Evolutionary conservation across 768 basidiomycete genomes (phyloP).

Genomic region (Coprinopsis sp.): DNA sequence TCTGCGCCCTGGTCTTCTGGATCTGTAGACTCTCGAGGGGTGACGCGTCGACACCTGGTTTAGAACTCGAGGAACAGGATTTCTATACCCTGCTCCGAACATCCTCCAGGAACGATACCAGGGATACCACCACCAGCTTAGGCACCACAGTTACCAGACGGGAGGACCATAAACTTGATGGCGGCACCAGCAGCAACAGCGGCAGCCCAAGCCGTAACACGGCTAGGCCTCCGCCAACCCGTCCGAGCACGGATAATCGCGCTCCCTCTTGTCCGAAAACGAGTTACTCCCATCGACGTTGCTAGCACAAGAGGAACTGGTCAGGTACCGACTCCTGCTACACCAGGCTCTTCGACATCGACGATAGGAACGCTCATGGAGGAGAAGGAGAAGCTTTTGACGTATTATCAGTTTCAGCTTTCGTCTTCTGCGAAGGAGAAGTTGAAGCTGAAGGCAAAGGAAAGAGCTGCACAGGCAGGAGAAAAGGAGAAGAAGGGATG

Average conservation of each 20-base stretch:
- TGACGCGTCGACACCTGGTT: no score
- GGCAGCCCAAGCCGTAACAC: no score
- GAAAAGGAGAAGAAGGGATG: conserved; percentile 24
- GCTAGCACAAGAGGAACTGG: background rate
- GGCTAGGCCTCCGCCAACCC: no score
- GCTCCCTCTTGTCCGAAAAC: no score
- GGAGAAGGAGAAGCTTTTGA: conserved; percentile 22
- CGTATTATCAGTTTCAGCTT: conserved; percentile 45
- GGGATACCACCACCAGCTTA: background rate
- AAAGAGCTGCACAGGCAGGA: conserved; percentile 9
- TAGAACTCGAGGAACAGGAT: conserved; percentile 13
- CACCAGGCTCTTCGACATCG: no score
- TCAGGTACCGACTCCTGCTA: background rate
- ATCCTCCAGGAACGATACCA: conserved; percentile 9
- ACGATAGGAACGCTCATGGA: no score
- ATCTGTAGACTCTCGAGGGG: background rate
- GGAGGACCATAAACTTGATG: no score
- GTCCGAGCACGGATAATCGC: no score
- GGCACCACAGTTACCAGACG: no score
- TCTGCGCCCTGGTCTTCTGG: background rate
- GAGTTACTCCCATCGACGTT: no score
- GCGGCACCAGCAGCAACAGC: no score
- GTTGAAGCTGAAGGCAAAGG: conserved; percentile 12
- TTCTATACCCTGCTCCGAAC: background rate
- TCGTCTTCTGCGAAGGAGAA: conserved; percentile 16